Base-by-base conservation (phyloP, 305 asterid species). In the Fraxinus latifolia region DNA sequence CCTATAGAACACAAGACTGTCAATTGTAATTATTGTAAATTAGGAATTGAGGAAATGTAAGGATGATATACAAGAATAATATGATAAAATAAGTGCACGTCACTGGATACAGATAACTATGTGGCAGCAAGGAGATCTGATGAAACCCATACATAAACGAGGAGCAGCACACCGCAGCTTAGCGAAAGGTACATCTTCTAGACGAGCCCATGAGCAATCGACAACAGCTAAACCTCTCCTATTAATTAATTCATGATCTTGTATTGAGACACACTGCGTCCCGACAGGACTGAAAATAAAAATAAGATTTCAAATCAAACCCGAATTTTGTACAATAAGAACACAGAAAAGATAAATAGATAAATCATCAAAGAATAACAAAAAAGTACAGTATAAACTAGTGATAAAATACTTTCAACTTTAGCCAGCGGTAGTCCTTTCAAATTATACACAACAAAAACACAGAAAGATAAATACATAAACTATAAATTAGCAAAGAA, bases 181-280 rank as follows among this genome's bases (percentile, higher is more conserved):
- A 85, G 98, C 76, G 83, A 95, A 95, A 85, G 98, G 98, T 80
- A 95, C 97, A 80, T 94, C 99, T 23, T 90, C 92, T 27, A 95
- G 89, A 31, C 97, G 96, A 11, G 98, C 97, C 98, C 99, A 95
- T 9, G 99, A 95, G 86, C 99, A 95, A 84, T 95, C 99, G 4
- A 95, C 98, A 21, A 95, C 98, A 85, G 96, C 98, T 71, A 95
- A 86, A 31, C 99, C 99, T 86, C 89, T 93, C 85, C 85, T 87
- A 70, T 89, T 91, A 70, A 95, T 91, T 78, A 95, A 84, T 65
- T 81, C 89, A 83, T 79, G 93, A 87, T 95, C 99, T 87, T 93
- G 97, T 76, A 90, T 92, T 60, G 99, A 95, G 86, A 95, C 94
- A 34, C 99, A 95, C 77, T 92, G 97, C 39, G 91, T 84, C 77